Percentiles rank a stretch among this genome's conserved stretches.
These are phyloP conservation scores for Syzygium aromaticum DNA, from an alignment of 345 rosid genomes.

Conservation along the genomic window DNA sequence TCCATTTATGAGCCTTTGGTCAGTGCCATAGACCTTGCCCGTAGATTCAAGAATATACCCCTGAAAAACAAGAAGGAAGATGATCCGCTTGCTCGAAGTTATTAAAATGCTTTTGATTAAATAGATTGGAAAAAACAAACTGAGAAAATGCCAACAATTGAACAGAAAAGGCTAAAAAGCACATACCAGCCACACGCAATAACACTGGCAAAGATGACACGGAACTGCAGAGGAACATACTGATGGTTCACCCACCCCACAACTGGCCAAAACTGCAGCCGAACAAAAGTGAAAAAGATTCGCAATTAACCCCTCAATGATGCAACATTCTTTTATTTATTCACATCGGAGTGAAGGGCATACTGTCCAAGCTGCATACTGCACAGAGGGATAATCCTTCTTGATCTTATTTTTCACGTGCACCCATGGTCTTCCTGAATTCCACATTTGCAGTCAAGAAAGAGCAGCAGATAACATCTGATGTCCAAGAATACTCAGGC, in stretches of 20 bases:
- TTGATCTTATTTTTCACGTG: conserved; percentile 67
- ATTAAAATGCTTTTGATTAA: not conserved
- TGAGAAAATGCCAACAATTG: not conserved
- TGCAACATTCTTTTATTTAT: not conserved
- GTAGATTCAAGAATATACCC: conserved; percentile 87
- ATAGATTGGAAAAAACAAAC: not conserved
- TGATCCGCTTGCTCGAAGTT: not conserved
- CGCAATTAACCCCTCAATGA: not conserved
- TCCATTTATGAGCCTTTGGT: conserved; percentile 30
- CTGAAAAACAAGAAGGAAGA: conserved; percentile 9
- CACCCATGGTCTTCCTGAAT: conserved; percentile 78
- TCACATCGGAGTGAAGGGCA: not conserved
- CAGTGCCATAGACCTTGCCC: conserved; percentile 54
- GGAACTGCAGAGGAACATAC: conserved; percentile 72
- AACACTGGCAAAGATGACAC: conserved; percentile 70
- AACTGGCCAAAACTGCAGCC: conserved; percentile 73
- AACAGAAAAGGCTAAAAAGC: not conserved
- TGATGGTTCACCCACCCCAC: conserved; percentile 91
- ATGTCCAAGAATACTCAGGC: not conserved
- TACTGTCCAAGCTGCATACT: conserved; percentile 84
- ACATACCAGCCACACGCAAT: conserved; percentile 70
- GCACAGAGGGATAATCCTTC: conserved; percentile 68
- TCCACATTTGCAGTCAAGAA: conserved; percentile 2
- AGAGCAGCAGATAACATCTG: not conserved
- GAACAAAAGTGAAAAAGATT: not conserved